Evolutionary conservation across 768 basidiomycete species (phyloP).

Genomic region (Termitomyces sp.): DNA sequence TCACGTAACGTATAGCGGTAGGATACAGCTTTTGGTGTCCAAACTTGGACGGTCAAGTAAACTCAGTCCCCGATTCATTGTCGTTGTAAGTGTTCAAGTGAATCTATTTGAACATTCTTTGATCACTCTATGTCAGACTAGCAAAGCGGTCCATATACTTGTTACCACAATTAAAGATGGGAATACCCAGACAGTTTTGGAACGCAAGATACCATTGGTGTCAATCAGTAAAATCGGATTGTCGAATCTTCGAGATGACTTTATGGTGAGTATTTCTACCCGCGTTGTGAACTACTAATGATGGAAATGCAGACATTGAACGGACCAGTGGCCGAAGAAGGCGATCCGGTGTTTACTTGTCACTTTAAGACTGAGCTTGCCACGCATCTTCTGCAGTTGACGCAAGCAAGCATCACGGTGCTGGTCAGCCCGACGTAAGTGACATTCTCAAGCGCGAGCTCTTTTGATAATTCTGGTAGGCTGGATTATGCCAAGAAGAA

Average conservation of each 20-base stretch:
- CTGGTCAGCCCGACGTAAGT: slow-evolving; percentile 76
- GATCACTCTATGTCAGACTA: slow-evolving; percentile 47
- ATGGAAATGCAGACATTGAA: slow-evolving; percentile 54
- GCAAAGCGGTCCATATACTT: slow-evolving; percentile 81
- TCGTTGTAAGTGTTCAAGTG: slow-evolving; percentile 62
- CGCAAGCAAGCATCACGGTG: slow-evolving; percentile 71
- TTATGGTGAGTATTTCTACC: slow-evolving; percentile 60
- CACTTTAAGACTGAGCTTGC: slow-evolving; percentile 95
- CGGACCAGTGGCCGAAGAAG: slow-evolving; percentile 79
- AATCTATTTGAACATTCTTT: background rate
- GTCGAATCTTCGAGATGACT: slow-evolving; percentile 92
- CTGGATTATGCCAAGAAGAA: slow-evolving; percentile 95
- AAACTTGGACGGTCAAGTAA: slow-evolving; percentile 87
- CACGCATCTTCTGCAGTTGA: slow-evolving; percentile 76
- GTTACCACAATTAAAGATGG: slow-evolving; percentile 64
- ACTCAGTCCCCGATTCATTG: slow-evolving; percentile 84
- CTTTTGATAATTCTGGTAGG: slow-evolving; percentile 32
- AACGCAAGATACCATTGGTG: slow-evolving; percentile 86
- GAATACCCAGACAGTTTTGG: slow-evolving; percentile 50
- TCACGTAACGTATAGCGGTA: slow-evolving; percentile 78
- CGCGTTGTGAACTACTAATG: slow-evolving; percentile 3
- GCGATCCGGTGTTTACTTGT: slow-evolving; percentile 89
- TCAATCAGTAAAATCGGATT: slow-evolving; percentile 85
- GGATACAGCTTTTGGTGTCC: slow-evolving; percentile 79
- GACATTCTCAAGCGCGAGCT: background rate